These are phyloP conservation scores for Carpinus viminea DNA, from an alignment of 306 rosid genomes.

Conservation along the genomic window DNA sequence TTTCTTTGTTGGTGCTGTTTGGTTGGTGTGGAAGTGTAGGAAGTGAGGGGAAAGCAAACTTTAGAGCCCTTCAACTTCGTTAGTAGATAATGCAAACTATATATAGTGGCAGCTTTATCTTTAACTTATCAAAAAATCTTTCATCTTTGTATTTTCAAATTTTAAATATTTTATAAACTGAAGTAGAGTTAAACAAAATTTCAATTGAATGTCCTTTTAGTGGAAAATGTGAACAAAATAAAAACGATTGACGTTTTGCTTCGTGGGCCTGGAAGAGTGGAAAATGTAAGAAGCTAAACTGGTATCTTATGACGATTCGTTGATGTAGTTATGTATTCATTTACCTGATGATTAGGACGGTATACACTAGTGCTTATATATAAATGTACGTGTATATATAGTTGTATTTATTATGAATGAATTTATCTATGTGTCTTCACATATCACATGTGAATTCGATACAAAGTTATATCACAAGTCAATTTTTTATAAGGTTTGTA, in stretches of 20 bases:
- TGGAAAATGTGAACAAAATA: not conserved
- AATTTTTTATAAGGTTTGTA: conserved; percentile 13
- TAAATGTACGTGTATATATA: too few relatives aligned
- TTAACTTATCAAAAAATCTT: too few relatives aligned
- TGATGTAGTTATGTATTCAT: not conserved
- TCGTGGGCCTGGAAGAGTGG: too few relatives aligned
- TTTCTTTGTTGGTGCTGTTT: not conserved
- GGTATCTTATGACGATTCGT: too few relatives aligned
- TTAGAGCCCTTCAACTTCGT: not conserved
- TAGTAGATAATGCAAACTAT: not conserved
- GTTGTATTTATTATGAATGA: not conserved
- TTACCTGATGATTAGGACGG: not conserved
- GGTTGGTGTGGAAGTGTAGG: not conserved
- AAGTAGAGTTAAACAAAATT: not conserved
- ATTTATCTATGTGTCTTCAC: not conserved
- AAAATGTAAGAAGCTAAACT: too few relatives aligned
- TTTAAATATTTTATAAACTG: not conserved
- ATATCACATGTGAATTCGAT: conserved; percentile 9
- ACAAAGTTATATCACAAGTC: not conserved
- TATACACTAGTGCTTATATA: not conserved
- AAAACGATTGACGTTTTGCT: not conserved
- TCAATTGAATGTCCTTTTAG: not conserved
- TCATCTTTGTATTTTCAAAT: not conserved
- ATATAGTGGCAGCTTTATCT: not conserved
- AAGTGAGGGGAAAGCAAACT: not conserved